Evolutionary conservation across 805 yeast species (phyloP).

Genomic region (Blastobotrys parvus): DNA sequence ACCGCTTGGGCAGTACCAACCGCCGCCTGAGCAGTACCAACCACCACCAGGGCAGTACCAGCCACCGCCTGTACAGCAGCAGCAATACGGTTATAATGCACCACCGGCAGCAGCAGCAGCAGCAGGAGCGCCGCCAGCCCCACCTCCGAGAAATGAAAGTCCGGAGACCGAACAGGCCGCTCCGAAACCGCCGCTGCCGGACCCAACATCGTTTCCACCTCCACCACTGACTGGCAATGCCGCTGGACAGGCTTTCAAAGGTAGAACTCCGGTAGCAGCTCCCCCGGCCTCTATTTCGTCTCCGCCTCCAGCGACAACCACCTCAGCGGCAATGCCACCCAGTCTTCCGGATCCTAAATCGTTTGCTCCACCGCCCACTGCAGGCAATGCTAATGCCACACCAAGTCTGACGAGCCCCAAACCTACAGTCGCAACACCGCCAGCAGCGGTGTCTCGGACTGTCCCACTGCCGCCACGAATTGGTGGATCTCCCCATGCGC

Average conservation of each 20-base stretch:
- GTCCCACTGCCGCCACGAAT: constrained; percentile 4
- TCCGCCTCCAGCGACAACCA: constrained; percentile 2
- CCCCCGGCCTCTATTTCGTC: neutral
- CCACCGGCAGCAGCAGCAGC: constrained; percentile 6
- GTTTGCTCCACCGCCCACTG: constrained; percentile 17
- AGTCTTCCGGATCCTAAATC: constrained; percentile 15
- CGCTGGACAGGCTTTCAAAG: neutral
- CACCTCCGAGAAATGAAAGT: neutral
- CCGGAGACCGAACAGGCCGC: neutral
- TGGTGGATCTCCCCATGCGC: neutral
- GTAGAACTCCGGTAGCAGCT: neutral
- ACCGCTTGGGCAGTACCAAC: constrained; percentile 6
- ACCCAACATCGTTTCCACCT: constrained; percentile 22
- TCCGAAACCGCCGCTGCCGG: constrained; percentile 12
- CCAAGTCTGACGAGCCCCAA: neutral
- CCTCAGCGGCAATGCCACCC: constrained; percentile 6
- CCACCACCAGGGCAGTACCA: constrained; percentile 10
- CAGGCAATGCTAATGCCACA: neutral
- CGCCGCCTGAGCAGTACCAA: constrained; percentile 7
- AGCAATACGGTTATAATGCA: constrained; percentile 5
- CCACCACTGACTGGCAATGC: constrained; percentile 17
- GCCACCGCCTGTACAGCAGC: constrained; percentile 6
- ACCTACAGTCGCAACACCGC: neutral
- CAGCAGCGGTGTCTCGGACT: neutral
- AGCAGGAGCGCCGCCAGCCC: neutral